phyloP scores from a whole-genome alignment of 768 basidiomycete species.

The Russula sp. region DNA sequence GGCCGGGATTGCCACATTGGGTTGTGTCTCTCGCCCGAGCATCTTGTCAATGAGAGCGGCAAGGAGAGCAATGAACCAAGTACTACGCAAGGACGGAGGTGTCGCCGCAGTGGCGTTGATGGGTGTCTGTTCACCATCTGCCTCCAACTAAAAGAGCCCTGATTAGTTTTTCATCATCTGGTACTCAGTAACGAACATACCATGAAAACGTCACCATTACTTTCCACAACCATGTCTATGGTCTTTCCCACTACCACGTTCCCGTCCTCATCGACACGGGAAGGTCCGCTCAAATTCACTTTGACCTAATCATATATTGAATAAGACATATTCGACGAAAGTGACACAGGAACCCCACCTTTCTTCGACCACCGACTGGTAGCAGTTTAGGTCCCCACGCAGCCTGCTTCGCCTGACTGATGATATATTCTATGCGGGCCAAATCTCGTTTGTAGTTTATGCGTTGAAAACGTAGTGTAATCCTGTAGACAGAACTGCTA shows the following conservation, averaged over 20 bases:
- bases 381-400: constrained; percentile 83
- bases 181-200: constrained; percentile 48
- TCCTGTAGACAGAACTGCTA: constrained; percentile 70
- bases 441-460: constrained; percentile 77
- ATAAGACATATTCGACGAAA: not conserved
- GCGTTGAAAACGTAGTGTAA: constrained; percentile 78
- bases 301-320: constrained; percentile 50
- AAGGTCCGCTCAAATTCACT: constrained; percentile 59
- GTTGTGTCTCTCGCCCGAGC: constrained; percentile 23
- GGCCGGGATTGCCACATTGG: constrained; percentile 17
- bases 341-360: constrained; percentile 45
- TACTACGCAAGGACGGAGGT: constrained; percentile 55
- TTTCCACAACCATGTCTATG: constrained; percentile 82
- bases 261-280: constrained; percentile 55
- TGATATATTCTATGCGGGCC: constrained; percentile 59
- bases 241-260: constrained; percentile 47
- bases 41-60: constrained; percentile 34
- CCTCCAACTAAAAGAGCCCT: constrained; percentile 50
- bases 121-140: constrained; percentile 53
- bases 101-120: constrained; percentile 45
- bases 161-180: constrained; percentile 17
- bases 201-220: constrained; percentile 62
- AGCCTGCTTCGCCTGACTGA: constrained; percentile 57
- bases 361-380: constrained; percentile 61
- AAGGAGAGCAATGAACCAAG: constrained; percentile 71